Evolutionary conservation across 2,329 filamentous ascomycete species (phyloP).

Genomic region (Westerdykella sp.): DNA sequence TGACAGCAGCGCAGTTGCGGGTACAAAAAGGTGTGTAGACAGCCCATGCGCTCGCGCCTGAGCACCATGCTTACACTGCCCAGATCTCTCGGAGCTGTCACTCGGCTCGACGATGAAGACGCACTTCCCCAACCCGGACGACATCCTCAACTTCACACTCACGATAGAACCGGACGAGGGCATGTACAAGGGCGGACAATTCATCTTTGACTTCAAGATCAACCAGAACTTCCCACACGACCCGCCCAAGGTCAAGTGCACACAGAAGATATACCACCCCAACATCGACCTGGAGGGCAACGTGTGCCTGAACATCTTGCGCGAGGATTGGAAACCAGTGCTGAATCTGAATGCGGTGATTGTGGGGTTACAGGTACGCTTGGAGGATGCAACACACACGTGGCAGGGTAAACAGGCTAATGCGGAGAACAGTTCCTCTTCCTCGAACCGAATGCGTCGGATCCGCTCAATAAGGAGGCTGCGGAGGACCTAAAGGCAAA

Average conservation of each 20-base stretch:
- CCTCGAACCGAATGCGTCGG: slow-evolving; percentile 92
- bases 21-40: slow-evolving; percentile 76
- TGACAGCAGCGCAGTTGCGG: slow-evolving; percentile 89
- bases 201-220: slow-evolving; percentile 87
- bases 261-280: slow-evolving; percentile 97
- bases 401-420: slow-evolving; percentile 8
- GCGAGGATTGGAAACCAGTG: slow-evolving; percentile 99
- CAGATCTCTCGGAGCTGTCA: slow-evolving; percentile 76
- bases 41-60: slow-evolving; percentile 4
- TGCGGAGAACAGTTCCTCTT: slow-evolving; percentile 69
- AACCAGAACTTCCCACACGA: slow-evolving; percentile 95
- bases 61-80: not conserved
- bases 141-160: slow-evolving; percentile 78
- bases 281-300: slow-evolving; percentile 98
- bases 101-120: slow-evolving; percentile 75
- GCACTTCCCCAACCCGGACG: slow-evolving; percentile 73
- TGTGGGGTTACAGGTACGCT: slow-evolving; percentile 73
- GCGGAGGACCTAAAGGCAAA: slow-evolving; percentile 85
- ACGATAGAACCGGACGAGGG: slow-evolving; percentile 80
- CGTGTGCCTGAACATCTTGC: slow-evolving; percentile 92
- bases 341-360: slow-evolving; percentile 95
- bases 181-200: slow-evolving; percentile 81
- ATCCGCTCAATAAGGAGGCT: slow-evolving; percentile 97
- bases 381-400: slow-evolving; percentile 1
- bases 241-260: slow-evolving; percentile 93